Percentiles rank a stretch among this genome's conserved stretches.
Evolutionary conservation across 2,329 filamentous ascomycete genomes (phyloP).

Genomic region (Neofusicoccum parvum): DNA sequence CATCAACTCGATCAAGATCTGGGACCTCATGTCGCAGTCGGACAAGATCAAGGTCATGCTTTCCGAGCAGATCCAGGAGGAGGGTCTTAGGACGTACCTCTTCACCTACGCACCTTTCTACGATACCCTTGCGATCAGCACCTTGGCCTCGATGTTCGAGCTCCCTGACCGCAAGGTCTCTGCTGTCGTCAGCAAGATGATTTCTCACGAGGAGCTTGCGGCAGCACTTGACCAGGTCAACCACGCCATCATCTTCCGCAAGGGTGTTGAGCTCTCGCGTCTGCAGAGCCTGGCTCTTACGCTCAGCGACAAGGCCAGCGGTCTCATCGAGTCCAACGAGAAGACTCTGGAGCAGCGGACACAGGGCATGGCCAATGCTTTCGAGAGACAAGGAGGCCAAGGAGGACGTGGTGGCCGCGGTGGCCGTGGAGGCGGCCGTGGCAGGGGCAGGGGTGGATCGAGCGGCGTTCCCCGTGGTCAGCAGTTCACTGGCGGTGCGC

Average conservation of each 20-base stretch:
- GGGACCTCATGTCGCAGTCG: conserved; percentile 92
- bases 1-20: conserved; percentile 98
- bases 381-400: conserved; percentile 86
- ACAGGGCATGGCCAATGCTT: conserved; percentile 91
- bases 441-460: conserved; percentile 64
- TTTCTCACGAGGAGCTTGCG: conserved; percentile 96
- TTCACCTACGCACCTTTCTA: conserved; percentile 99
- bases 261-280: conserved; percentile 96
- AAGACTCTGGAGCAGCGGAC: conserved; percentile 95
- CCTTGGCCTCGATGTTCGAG: conserved; percentile 93
- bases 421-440: conserved; percentile 62
- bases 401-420: conserved; percentile 65
- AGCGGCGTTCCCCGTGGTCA: conserved; percentile 69
- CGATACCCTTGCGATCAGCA: conserved; percentile 87
- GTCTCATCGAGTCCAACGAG: conserved; percentile 96
- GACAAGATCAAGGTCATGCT: conserved; percentile 97
- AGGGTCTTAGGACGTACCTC: conserved; percentile 95
- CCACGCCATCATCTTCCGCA: conserved; percentile 96
- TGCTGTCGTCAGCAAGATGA: conserved; percentile 99
- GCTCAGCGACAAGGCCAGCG: conserved; percentile 92
- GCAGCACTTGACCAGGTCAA: conserved; percentile 98
- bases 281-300: conserved; percentile 94
- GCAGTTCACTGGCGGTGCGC: conserved; percentile 78
- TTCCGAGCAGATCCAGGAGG: conserved; percentile 96
- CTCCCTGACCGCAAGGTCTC: conserved; percentile 86